Evolutionary conservation across 1,139 yeast species (phyloP), one percentile per base, ranked within the genome.

Genomic region (Geotrichum carabidarum): DNA sequence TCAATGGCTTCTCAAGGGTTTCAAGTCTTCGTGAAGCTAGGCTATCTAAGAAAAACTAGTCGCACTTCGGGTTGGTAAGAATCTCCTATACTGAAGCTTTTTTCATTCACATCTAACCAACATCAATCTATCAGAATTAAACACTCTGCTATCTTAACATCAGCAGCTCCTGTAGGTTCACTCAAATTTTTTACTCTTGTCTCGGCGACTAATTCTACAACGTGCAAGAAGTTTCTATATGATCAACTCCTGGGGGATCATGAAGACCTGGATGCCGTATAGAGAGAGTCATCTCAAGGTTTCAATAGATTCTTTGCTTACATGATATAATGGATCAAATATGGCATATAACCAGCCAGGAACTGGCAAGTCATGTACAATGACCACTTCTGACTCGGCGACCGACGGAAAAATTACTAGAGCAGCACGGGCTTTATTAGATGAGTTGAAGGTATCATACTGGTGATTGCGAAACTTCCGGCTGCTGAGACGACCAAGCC

Each of bases 271-370:
- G 42, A 46, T 12, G 66, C 60, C 1, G 58, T 65, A 18, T 65
- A 60, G 59, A 49, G 49, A 60, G 59, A 49, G 49, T 15, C 55
- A 64, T 50, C 50, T 65, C 8, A 44, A 54, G 4, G 49, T 50
- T 2, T 53, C 63, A 14, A 54, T 61, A 1, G 41, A 54, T 43
- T 50, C 58, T 17, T 54, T 63, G 37, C 46, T 65, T 1, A 57
- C 60, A 27, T 69, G 68, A 1, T 65, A 62, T 49, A 65, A 65
- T 49, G 68, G 65, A 18, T 59, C 67, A 1, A 57, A 65, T 18
- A 62, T 66, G 66, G 68, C 69, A 1, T 65, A 65, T 47, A 69
- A 69, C 40, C 69, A 65, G 53, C 59, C 65, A 17, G 69, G 69
- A 1, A 60, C 67, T 1, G 69, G 69, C 7, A 66, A 66, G 48